Evolutionary conservation across 345 rosid genomes (phyloP).

Genomic region (Aquilaria sinensis): DNA sequence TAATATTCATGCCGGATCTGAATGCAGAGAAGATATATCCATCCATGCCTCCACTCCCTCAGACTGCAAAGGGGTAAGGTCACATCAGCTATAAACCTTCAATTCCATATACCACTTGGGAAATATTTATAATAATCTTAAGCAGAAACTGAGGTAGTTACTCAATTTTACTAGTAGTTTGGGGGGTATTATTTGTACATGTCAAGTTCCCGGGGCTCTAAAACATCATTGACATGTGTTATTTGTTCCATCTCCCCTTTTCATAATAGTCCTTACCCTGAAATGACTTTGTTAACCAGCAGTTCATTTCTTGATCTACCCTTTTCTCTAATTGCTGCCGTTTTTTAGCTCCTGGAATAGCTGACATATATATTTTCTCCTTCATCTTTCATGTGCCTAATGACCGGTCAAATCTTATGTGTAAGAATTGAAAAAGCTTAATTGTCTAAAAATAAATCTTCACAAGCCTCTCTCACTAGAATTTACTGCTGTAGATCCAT

Average conservation of each 20-base stretch:
- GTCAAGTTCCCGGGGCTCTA: not conserved
- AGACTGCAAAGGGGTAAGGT: slow-evolving; percentile 27
- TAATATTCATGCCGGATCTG: slow-evolving; percentile 22
- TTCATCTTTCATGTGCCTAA: too few relatives aligned
- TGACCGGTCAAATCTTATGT: too few relatives aligned
- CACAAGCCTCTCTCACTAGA: not conserved
- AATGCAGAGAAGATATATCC: slow-evolving; percentile 21
- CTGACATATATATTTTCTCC: too few relatives aligned
- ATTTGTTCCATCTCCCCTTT: not conserved
- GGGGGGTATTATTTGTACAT: not conserved
- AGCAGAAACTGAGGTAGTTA: not conserved
- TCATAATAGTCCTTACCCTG: not conserved
- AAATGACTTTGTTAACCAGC: not conserved
- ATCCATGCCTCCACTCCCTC: slow-evolving; percentile 14
- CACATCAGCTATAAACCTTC: not conserved
- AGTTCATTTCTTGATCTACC: too few relatives aligned
- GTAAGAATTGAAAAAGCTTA: not conserved
- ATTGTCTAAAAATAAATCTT: not conserved
- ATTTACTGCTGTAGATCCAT: not conserved
- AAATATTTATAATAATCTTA: not conserved
- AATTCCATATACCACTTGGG: not conserved
- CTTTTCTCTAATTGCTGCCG: too few relatives aligned
- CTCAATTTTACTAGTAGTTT: not conserved
- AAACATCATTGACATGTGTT: not conserved
- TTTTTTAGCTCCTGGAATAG: too few relatives aligned